Conservation (phyloP, 225 moss, liverwort and hornwort species). For the Anthoceros angustus region DNA sequence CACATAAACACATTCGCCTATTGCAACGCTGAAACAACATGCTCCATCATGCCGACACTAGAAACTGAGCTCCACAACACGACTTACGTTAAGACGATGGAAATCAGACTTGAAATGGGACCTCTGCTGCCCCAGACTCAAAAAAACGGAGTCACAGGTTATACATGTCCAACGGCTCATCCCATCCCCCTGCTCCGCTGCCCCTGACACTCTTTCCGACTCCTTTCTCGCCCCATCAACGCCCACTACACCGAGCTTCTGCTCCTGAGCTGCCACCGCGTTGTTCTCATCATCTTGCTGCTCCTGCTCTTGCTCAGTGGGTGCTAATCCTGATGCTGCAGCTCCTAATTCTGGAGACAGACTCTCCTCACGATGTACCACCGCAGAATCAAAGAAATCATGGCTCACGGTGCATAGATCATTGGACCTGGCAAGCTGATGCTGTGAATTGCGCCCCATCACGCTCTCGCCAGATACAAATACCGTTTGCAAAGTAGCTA, state of each 20-base stretch:
- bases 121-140: slow-evolving; percentile 68
- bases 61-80: not conserved
- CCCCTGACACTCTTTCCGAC: slow-evolving; percentile 8
- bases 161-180: slow-evolving; percentile 47
- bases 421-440: slow-evolving; percentile 11
- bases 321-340: not conserved
- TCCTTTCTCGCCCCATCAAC: not conserved
- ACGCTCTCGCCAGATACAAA: not conserved
- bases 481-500: not conserved
- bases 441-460: slow-evolving; percentile 18
- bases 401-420: slow-evolving; percentile 35
- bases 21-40: not conserved
- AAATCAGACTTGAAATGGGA: slow-evolving; percentile 79
- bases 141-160: slow-evolving; percentile 52
- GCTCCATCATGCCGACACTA: not conserved
- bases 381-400: slow-evolving; percentile 40
- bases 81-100: slow-evolving; percentile 64
- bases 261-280: not conserved
- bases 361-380: slow-evolving; percentile 10
- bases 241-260: not conserved
- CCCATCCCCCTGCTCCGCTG: slow-evolving; percentile 7
- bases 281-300: not conserved
- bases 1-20: not conserved
- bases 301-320: slow-evolving; percentile 17
- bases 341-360: no score